A percentile compares a stretch with the other conserved stretches of the same genome.
These are phyloP conservation scores for Diaporthe amygdali DNA, from an alignment of 2,329 filamentous ascomycete genomes.

Conservation along the genomic window DNA sequence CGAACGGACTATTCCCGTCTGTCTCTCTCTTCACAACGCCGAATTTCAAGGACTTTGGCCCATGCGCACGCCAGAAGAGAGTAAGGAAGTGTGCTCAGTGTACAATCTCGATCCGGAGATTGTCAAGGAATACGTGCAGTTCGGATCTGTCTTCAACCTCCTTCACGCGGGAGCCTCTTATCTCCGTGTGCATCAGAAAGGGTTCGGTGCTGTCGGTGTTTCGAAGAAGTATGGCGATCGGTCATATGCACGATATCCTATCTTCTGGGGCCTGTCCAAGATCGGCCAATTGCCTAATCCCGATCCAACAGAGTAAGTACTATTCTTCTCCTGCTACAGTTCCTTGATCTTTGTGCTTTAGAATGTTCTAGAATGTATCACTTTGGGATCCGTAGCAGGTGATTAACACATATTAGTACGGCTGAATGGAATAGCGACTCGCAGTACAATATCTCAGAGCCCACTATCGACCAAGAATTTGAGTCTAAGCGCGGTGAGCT, in stretches of 20 bases:
- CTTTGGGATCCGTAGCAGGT: no score
- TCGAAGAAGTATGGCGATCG: slow-evolving; percentile 72
- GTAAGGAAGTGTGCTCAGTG: slow-evolving; percentile 67
- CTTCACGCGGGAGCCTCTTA: slow-evolving; percentile 70
- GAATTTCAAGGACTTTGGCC: slow-evolving; percentile 75
- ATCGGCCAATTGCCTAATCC: slow-evolving; percentile 69
- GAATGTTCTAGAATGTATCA: no score
- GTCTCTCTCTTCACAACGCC: slow-evolving; percentile 70
- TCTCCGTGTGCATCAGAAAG: slow-evolving; percentile 68
- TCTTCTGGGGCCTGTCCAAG: slow-evolving; percentile 70
- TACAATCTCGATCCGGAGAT: slow-evolving; percentile 65
- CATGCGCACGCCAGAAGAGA: slow-evolving; percentile 66
- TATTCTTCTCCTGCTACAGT: no score
- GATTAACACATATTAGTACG: no score
- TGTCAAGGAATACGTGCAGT: slow-evolving; percentile 67
- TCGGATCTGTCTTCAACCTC: slow-evolving; percentile 72
- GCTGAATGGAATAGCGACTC: slow-evolving; percentile 61
- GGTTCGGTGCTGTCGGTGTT: slow-evolving; percentile 71
- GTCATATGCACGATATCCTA: slow-evolving; percentile 69
- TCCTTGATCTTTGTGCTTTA: no score
- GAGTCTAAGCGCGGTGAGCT: slow-evolving; percentile 59
- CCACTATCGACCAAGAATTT: slow-evolving; percentile 59
- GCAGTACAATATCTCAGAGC: slow-evolving; percentile 48
- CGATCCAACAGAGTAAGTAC: slow-evolving; percentile 69
- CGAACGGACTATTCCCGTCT: slow-evolving; percentile 61